These are phyloP conservation scores for Fraxinus baroniana DNA, from an alignment of 305 asterid genomes.

Conservation along the genomic window DNA sequence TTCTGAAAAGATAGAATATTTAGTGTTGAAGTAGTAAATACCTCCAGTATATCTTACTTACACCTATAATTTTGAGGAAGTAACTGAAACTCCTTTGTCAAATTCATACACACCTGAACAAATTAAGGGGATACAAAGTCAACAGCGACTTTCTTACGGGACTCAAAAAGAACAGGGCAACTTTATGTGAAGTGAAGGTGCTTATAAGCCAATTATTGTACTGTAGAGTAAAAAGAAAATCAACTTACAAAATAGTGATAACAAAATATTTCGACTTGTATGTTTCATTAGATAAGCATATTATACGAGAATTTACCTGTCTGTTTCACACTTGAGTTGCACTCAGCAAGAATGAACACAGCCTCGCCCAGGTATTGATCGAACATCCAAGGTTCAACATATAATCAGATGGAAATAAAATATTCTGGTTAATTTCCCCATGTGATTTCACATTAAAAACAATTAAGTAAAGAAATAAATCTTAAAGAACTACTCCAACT, in stretches of 20 bases:
- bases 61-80: constrained; percentile 65
- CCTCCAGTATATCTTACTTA: constrained; percentile 81
- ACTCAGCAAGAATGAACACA: constrained; percentile 77
- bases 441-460: neutral
- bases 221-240: neutral
- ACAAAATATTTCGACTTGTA: neutral
- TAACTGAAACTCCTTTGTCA: constrained; percentile 68
- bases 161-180: constrained; percentile 37
- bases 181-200: neutral
- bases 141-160: constrained; percentile 66
- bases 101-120: constrained; percentile 54
- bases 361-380: constrained; percentile 79
- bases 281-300: neutral
- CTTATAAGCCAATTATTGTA: neutral
- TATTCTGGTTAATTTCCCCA: constrained; percentile 10
- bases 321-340: constrained; percentile 79
- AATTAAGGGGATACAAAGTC: constrained; percentile 81
- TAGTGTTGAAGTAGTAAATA: constrained; percentile 17
- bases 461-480: constrained; percentile 1
- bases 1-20: constrained; percentile 1
- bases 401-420: constrained; percentile 27
- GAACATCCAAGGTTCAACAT: constrained; percentile 78
- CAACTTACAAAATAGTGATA: neutral
- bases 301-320: constrained; percentile 40
- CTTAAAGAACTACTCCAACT: constrained; percentile 59